Base-by-base conservation (phyloP, 352 stramenopile species). In the Globisporangium orthogonon region DNA sequence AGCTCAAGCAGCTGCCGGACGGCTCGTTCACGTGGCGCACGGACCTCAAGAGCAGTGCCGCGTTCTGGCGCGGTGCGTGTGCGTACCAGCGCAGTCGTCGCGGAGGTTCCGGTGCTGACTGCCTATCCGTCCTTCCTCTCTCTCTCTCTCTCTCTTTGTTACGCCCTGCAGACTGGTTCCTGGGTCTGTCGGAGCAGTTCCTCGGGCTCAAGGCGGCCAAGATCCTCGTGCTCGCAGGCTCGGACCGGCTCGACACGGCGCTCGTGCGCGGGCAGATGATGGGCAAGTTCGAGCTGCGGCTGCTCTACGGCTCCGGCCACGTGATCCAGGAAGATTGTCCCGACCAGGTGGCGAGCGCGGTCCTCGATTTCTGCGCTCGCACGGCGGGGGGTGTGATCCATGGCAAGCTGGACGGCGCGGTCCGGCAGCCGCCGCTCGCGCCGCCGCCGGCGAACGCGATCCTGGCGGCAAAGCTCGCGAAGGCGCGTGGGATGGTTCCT, bases 231-330 rank as follows among this genome's bases (percentile, higher is more conserved):
- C 67, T 96, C 28, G 87, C 87, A 54, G 86, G 86, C 9, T 91
- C 83, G 0, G 87, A 96, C 50, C 78, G 87, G 7, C 66, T 96
- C 3, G 87, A 96, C 62, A 96, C 86, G n/a, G 67, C 86, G 18
- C 70, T 96, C 37, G 89, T 89, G 69, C 81, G 86, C 10, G 87
- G 76, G 7, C 87, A 95, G 63, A 96, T 96, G 87, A 91, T 94
- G 80, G 87, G 87, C 39, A 96, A 96, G 61, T 96, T 95, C 43
- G 84, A 96, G 62, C 75, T 96, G 51, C 70, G 81, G 29, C 62
- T 95, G 37, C 80, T 95, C 57, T 94, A 95, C 59, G 87, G 83
- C 48, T 81, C 78, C n/a, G 87, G 86, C n/a, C 86, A 95, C 54
- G 82, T 83, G 49, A 93, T 95, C 54, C 86, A 95, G 65, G 86